Base-by-base conservation (phyloP, 148 eudicot genomes). In the Amaranthus hypochondriacus region DNA sequence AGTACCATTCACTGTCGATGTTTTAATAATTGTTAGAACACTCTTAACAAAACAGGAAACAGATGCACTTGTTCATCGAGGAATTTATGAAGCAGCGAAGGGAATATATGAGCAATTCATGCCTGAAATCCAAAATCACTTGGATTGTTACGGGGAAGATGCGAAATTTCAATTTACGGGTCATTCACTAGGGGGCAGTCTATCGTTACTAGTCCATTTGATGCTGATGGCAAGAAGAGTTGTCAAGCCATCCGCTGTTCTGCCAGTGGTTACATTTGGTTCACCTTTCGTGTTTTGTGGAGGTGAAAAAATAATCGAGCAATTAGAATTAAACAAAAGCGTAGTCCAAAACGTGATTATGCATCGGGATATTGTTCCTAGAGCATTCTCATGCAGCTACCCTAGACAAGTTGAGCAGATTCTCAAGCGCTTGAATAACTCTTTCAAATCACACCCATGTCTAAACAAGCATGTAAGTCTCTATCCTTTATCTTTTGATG, bases 301-400 rank as follows among this genome's bases (percentile, higher is more conserved):
- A 9, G 97, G 94, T 11, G 79, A 86, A 11, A 89, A 80, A 80
- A 77, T 89, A 55, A 79, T 92, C 13, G 75, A 82, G 14, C 77
- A 86, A 57, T 62, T 92, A 65, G 97, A 88, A 7, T 70, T 89
- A 55, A 82, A 87, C 21, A 90, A 92, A 68, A 81, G 78, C 74
- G 81, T 85, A 47, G 76, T 88, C 58, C 89, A 85, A 42, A 80
- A 83, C 69, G 94, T 92, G 73, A 86, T 92, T 70, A 78, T 92
- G 90, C 97, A 92, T 73, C 79, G 97, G 79, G 97, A 92, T 79
- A 92, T 92, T 6, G 90, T 92, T 70, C 97, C 97, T 5, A 87
- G 94, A 79, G 90, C 92, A 49, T 92, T 92, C 83, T 84, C 94
- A 39, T 89, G 97, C 89, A 86, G 76, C 80, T 92, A 92, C 76